These are phyloP conservation scores for Colletotrichum navitas DNA, from an alignment of 2,329 filamentous ascomycete genomes.

Conservation along the genomic window DNA sequence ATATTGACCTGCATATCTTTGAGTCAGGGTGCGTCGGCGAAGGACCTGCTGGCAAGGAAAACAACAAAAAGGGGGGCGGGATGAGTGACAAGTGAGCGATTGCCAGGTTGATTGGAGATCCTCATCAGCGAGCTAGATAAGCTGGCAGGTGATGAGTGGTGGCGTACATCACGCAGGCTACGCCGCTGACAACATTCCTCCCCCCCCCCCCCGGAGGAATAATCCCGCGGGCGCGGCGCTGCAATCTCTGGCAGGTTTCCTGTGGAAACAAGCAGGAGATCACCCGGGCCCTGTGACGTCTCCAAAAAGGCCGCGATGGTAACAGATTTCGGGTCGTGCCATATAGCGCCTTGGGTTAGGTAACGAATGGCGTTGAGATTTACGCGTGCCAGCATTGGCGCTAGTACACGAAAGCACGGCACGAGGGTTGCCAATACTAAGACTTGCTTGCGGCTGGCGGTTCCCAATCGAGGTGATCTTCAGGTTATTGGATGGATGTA, in stretches of 20 bases:
- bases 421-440: conserved; percentile 9
- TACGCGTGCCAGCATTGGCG: neutral
- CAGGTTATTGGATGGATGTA: conserved; percentile 25
- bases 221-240: conserved; percentile 20
- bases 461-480: conserved; percentile 14
- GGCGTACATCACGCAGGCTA: conserved; percentile 6
- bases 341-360: conserved; percentile 11
- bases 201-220: neutral
- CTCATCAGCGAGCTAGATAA: conserved; percentile 34
- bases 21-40: conserved; percentile 5
- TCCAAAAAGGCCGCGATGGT: conserved; percentile 7
- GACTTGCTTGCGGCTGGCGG: conserved; percentile 4
- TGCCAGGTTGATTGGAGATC: conserved; percentile 23
- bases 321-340: conserved; percentile 18
- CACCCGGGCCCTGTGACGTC: conserved; percentile 20
- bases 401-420: neutral
- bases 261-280: conserved; percentile 23
- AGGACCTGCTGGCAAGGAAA: conserved; percentile 2
- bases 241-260: conserved; percentile 31
- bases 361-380: neutral
- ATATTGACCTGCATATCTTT: neutral
- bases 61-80: neutral
- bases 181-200: conserved; percentile 35
- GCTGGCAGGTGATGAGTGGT: conserved; percentile 12
- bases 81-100: conserved; percentile 23